Conservation (phyloP, 164 flowering plant species). For the Vitis amurensis region DNA sequence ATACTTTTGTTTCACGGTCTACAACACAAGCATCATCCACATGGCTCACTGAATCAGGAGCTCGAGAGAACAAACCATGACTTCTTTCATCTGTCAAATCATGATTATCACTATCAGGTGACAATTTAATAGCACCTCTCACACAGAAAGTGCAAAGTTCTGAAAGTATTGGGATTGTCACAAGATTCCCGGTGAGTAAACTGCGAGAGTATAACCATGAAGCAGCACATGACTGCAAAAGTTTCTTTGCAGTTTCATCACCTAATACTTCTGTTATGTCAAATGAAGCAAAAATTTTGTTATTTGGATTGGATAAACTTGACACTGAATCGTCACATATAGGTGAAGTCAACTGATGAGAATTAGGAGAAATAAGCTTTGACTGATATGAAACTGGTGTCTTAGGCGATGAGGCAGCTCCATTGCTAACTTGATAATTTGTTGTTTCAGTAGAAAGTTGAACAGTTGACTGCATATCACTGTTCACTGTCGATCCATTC, state of each 20-base stretch:
- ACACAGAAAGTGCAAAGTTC: conserved; percentile 50
- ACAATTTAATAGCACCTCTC: conserved; percentile 31
- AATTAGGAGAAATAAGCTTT: conserved; percentile 32
- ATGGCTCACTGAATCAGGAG: conserved; percentile 17
- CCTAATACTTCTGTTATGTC: conserved; percentile 40
- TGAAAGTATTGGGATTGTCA: conserved; percentile 55
- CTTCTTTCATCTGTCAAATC: conserved; percentile 15
- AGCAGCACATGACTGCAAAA: conserved; percentile 49
- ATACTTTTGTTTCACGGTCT: conserved; percentile 48
- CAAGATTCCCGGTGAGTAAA: conserved; percentile 72
- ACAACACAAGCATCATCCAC: conserved; percentile 45
- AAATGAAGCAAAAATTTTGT: conserved; percentile 23
- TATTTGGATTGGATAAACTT: conserved; percentile 12
- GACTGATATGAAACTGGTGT: conserved; percentile 47
- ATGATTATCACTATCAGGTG: conserved; percentile 14
- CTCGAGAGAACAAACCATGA: conserved; percentile 8
- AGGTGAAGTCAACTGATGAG: conserved; percentile 20
- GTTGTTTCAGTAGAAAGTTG: conserved; percentile 18
- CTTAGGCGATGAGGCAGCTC: conserved; percentile 50
- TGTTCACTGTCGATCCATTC: conserved; percentile 9
- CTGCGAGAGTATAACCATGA: conserved; percentile 57
- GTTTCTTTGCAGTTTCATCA: conserved; percentile 51
- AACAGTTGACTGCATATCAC: conserved; percentile 8
- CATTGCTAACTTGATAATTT: conserved; percentile 28
- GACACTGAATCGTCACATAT: conserved; percentile 25